Conservation (phyloP, 148 eudicot species). For the Hydrangea macrophylla region DNA sequence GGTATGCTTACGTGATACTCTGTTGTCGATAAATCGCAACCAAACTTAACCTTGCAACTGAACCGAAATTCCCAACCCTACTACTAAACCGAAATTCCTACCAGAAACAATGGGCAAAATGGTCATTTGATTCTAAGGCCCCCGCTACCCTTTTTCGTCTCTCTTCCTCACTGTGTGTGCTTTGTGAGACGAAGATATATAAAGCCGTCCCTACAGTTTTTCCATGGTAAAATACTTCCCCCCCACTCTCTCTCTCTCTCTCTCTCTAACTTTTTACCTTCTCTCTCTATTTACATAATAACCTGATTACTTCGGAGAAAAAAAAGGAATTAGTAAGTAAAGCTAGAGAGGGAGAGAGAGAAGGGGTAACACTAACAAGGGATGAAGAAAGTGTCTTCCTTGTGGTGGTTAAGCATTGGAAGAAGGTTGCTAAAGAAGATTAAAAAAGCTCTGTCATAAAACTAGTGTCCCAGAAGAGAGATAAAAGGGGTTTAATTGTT, state of each 20-base stretch:
- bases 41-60: background rate
- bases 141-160: constrained; percentile 16
- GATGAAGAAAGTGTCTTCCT: constrained; percentile 18
- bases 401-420: constrained; percentile 28
- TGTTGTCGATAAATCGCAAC: too few species aligned
- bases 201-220: constrained; percentile 28
- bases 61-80: background rate
- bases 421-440: constrained; percentile 13
- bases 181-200: constrained; percentile 16
- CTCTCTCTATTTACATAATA: too few species aligned
- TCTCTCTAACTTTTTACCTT: background rate
- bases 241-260: constrained; percentile 3
- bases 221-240: constrained; percentile 5
- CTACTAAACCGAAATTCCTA: constrained; percentile 2
- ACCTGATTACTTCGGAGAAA: constrained; percentile 12
- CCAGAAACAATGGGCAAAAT: constrained; percentile 3
- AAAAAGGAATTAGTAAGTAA: too few species aligned
- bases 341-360: background rate
- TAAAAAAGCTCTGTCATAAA: constrained; percentile 1
- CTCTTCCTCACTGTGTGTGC: constrained; percentile 11
- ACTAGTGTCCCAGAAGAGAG: background rate
- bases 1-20: too few species aligned
- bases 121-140: constrained; percentile 7
- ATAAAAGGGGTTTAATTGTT: constrained; percentile 15
- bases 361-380: background rate